Conservation (phyloP, 345 rosid genomes). For the Mallotus nudiflorus region DNA sequence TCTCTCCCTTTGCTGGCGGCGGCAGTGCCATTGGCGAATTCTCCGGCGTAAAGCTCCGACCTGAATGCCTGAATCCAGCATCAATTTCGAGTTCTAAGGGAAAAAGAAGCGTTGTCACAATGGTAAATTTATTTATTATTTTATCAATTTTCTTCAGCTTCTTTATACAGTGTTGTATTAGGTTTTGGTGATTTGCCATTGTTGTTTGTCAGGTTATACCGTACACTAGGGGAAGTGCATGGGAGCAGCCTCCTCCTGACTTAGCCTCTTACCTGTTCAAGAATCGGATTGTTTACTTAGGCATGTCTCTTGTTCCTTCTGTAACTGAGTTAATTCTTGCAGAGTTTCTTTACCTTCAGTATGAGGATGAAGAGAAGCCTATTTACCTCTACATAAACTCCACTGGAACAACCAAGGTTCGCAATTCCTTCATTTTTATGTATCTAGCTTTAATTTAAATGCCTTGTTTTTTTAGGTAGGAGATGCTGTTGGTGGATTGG, state of each 20-base stretch:
- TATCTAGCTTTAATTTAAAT: neutral
- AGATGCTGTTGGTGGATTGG: neutral
- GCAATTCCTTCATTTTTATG: neutral
- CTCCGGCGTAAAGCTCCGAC: constrained; percentile 51
- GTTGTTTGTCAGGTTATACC: constrained; percentile 72
- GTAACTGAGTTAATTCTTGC: constrained; percentile 83
- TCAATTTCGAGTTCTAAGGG: constrained; percentile 49
- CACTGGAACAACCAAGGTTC: constrained; percentile 88
- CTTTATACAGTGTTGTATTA: neutral
- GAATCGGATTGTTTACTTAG: constrained; percentile 87
- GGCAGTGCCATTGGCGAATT: constrained; percentile 56
- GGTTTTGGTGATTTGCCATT: neutral
- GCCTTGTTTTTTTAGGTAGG: neutral
- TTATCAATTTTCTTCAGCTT: too few relatives aligned
- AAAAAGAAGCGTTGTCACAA: constrained; percentile 67
- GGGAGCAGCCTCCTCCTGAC: constrained; percentile 94
- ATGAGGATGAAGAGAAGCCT: constrained; percentile 77
- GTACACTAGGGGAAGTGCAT: constrained; percentile 63
- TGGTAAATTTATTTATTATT: constrained; percentile 40
- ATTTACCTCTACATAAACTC: constrained; percentile 92
- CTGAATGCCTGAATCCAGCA: constrained; percentile 48
- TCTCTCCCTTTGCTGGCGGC: constrained; percentile 38
- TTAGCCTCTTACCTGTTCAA: constrained; percentile 79
- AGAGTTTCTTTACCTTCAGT: constrained; percentile 89
- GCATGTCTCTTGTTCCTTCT: constrained; percentile 91